Percentiles rank a stretch among this genome's conserved stretches.
Conservation (phyloP, 176 grass and related monocot genomes). For the Oryza nivara region DNA sequence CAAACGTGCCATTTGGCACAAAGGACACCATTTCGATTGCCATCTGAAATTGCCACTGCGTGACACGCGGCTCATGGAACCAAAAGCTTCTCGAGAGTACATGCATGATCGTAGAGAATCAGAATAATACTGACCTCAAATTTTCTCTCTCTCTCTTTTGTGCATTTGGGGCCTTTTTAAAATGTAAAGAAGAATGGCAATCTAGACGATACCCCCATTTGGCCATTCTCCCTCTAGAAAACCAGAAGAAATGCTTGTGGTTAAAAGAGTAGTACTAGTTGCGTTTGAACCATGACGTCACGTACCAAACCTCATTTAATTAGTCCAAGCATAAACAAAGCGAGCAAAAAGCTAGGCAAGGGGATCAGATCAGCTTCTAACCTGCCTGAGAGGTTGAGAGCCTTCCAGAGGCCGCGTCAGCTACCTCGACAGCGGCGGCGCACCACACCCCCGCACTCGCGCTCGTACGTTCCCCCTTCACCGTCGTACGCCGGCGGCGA, state of each 20-base stretch:
- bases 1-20: neutral
- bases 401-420: conserved; percentile 39
- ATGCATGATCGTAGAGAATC: neutral
- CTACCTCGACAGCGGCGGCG: conserved; percentile 25
- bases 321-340: neutral
- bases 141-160: neutral
- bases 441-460: neutral
- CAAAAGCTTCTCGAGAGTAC: neutral
- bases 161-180: neutral
- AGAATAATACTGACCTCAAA: neutral
- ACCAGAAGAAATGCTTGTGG: neutral
- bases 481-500: conserved; percentile 37
- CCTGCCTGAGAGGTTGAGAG: conserved; percentile 34
- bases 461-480: neutral
- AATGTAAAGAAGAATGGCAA: too few species aligned
- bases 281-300: conserved; percentile 18
- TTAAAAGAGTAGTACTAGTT: neutral
- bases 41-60: too few species aligned
- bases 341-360: neutral
- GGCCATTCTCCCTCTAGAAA: conserved; percentile 20
- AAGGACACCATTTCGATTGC: neutral
- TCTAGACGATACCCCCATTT: neutral
- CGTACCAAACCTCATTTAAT: conserved; percentile 2
- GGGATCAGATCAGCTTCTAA: conserved; percentile 2
- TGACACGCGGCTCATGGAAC: neutral